These are phyloP conservation scores for Primulina huaijiensis DNA, from an alignment of 257 asterid species.

Conservation along the genomic window DNA sequence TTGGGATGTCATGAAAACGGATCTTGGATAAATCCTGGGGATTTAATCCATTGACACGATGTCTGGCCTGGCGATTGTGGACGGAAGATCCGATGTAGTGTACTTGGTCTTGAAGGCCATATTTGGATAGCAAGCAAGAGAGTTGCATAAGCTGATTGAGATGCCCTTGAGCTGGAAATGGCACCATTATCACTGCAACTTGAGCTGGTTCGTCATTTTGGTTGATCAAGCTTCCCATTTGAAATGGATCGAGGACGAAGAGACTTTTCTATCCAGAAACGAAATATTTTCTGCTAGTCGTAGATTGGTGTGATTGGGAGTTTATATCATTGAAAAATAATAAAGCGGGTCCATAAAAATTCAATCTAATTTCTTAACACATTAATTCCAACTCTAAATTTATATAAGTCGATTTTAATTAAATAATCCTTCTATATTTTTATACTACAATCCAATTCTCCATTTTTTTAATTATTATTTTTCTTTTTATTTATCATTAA, in stretches of 20 bases:
- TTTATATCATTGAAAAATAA: too few species aligned
- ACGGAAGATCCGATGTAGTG: constrained; percentile 34
- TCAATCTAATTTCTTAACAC: too few species aligned
- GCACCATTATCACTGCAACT: constrained; percentile 35
- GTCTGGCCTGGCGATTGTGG: constrained; percentile 43
- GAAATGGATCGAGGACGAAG: neutral
- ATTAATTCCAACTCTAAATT: too few species aligned
- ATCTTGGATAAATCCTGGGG: constrained; percentile 28
- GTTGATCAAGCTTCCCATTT: constrained; percentile 16
- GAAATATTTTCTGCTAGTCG: neutral
- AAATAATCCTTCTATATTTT: too few species aligned
- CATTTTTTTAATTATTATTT: too few species aligned
- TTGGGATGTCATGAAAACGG: constrained; percentile 40
- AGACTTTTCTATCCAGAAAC: neutral
- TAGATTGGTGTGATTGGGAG: too few species aligned
- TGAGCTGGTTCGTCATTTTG: constrained; percentile 7
- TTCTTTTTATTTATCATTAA: too few species aligned
- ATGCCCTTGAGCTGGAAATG: constrained; percentile 46
- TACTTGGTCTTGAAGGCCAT: constrained; percentile 31
- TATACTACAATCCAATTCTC: too few species aligned
- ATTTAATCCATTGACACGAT: constrained; percentile 34
- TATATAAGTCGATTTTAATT: too few species aligned
- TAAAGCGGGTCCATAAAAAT: too few species aligned
- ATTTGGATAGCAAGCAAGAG: constrained; percentile 34
- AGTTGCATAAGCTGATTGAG: constrained; percentile 48